These are phyloP conservation scores for Puccinia polysora DNA, from an alignment of 1,284 basidiomycete species.

Conservation along the genomic window DNA sequence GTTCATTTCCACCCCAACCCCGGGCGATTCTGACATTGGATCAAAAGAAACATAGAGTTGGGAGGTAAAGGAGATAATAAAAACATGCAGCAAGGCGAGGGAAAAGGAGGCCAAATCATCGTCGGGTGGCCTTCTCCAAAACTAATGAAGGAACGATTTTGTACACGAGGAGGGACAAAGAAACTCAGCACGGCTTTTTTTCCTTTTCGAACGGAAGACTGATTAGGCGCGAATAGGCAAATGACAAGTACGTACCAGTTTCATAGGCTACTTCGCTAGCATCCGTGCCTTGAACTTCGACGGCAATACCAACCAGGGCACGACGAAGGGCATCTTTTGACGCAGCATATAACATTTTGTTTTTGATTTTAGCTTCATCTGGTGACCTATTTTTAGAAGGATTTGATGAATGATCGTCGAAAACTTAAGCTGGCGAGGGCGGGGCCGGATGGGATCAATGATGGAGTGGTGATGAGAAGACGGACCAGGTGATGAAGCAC, in stretches of 20 bases:
- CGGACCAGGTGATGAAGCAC: conserved; percentile 73
- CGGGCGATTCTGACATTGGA: too few relatives aligned
- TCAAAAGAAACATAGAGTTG: neutral
- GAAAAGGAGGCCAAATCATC: too few relatives aligned
- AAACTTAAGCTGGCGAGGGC: too few relatives aligned
- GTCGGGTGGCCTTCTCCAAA: conserved; percentile 49
- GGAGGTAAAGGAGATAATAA: neutral
- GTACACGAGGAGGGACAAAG: too few relatives aligned
- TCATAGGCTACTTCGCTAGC: conserved; percentile 70
- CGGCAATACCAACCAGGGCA: conserved; percentile 65
- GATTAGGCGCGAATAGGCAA: too few relatives aligned
- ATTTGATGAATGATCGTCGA: neutral
- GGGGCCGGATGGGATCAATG: too few relatives aligned
- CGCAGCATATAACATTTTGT: conserved; percentile 92
- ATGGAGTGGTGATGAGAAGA: conserved; percentile 34
- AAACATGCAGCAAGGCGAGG: too few relatives aligned
- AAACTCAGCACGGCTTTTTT: too few relatives aligned
- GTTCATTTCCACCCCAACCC: too few relatives aligned
- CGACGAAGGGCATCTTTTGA: conserved; percentile 81
- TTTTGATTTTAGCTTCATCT: conserved; percentile 76
- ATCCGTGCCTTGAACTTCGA: conserved; percentile 86
- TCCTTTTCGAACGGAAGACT: too few relatives aligned
- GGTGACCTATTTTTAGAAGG: conserved; percentile 69
- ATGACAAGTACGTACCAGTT: conserved; percentile 61
- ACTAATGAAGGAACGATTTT: too few relatives aligned